These are phyloP conservation scores for Psidium friedrichsthalianum DNA, from an alignment of 345 rosid genomes.

Conservation along the genomic window DNA sequence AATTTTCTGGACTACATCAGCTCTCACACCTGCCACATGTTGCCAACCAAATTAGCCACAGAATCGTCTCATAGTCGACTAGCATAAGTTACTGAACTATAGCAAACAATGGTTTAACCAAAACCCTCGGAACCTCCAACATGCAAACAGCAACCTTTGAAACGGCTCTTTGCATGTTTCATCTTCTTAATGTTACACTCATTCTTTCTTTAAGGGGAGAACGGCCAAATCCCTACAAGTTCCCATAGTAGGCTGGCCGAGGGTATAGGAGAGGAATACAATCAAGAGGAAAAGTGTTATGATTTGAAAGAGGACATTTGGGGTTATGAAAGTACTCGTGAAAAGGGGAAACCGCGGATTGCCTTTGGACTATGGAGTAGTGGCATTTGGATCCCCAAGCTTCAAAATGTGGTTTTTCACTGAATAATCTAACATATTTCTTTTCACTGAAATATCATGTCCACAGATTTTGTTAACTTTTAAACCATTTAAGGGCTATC, in stretches of 20 bases:
- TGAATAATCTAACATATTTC: not conserved
- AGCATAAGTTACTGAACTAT: not conserved
- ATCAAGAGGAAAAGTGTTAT: not conserved
- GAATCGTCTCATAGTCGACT: not conserved
- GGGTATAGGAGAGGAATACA: not conserved
- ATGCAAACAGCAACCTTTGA: not conserved
- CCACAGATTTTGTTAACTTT: not conserved
- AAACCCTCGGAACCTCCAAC: not conserved
- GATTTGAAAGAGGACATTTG: not conserved
- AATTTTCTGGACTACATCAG: slow-evolving; percentile 45
- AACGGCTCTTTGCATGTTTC: not conserved
- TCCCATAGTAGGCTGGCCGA: no score
- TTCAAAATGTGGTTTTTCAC: not conserved
- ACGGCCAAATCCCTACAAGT: no score
- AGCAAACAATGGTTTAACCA: not conserved
- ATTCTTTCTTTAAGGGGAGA: no score
- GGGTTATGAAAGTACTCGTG: not conserved
- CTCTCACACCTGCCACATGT: slow-evolving; percentile 37
- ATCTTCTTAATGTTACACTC: not conserved
- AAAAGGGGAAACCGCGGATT: not conserved
- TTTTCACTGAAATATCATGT: not conserved
- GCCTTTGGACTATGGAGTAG: not conserved
- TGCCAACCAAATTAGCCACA: not conserved
- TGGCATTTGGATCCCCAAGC: not conserved
- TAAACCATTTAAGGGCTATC: not conserved